A percentile compares a stretch with the other conserved stretches of the same genome.
Evolutionary conservation across 2,329 filamentous ascomycete species (phyloP).

Genomic region (Onygenales sp.): DNA sequence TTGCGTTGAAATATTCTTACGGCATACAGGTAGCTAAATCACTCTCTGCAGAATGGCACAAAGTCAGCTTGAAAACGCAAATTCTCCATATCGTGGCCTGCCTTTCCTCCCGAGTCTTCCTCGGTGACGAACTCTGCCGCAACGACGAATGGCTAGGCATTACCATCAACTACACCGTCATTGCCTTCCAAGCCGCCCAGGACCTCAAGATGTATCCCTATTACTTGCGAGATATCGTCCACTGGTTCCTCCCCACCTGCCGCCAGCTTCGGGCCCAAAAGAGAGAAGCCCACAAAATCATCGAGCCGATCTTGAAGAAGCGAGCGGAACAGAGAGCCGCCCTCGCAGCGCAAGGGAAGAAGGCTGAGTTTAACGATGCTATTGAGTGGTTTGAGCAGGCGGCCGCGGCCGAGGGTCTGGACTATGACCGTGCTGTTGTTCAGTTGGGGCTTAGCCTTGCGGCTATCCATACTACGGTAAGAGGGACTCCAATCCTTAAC

Average conservation of each 20-base stretch:
- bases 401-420: slow-evolving; percentile 6
- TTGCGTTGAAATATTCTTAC: not conserved
- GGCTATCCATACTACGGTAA: slow-evolving; percentile 23
- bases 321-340: slow-evolving; percentile 15
- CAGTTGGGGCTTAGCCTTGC: slow-evolving; percentile 23
- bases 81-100: slow-evolving; percentile 44
- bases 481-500: not conserved
- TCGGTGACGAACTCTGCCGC: slow-evolving; percentile 43
- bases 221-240: slow-evolving; percentile 32
- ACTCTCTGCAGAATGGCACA: slow-evolving; percentile 40
- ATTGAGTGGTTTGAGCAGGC: slow-evolving; percentile 22
- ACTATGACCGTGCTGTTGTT: slow-evolving; percentile 10
- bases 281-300: slow-evolving; percentile 26
- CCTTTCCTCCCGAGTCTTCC: slow-evolving; percentile 45
- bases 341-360: slow-evolving; percentile 7
- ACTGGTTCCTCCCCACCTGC: slow-evolving; percentile 37
- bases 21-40: slow-evolving; percentile 3
- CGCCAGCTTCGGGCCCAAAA: slow-evolving; percentile 29
- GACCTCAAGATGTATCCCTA: slow-evolving; percentile 35
- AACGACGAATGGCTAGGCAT: slow-evolving; percentile 45
- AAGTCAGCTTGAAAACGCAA: slow-evolving; percentile 45
- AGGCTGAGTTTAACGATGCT: slow-evolving; percentile 14
- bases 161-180: slow-evolving; percentile 15
- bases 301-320: slow-evolving; percentile 18
- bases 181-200: slow-evolving; percentile 18